Evolutionary conservation across 306 rosid genomes (phyloP).

Genomic region (Cyclanthera cordifolia): DNA sequence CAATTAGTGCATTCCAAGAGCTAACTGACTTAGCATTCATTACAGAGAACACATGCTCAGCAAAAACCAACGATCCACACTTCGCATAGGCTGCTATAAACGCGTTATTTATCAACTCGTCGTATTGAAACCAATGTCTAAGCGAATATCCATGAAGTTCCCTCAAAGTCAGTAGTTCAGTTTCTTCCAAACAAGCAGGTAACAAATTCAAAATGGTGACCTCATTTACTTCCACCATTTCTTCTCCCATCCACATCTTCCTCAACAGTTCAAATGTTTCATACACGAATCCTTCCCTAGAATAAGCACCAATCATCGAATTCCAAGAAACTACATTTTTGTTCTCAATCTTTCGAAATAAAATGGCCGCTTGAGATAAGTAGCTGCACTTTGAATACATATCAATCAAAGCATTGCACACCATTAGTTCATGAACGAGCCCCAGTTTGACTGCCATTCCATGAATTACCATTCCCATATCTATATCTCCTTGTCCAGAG

Average conservation of each 20-base stretch:
- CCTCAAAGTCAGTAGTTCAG: slow-evolving; percentile 39
- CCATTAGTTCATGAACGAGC: slow-evolving; percentile 35
- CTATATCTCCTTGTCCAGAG: slow-evolving; percentile 33
- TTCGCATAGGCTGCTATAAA: slow-evolving; percentile 58
- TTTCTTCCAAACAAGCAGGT: slow-evolving; percentile 44
- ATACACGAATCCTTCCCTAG: slow-evolving; percentile 41
- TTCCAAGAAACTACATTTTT: slow-evolving; percentile 76
- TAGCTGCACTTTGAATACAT: slow-evolving; percentile 70
- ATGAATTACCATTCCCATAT: slow-evolving; percentile 55
- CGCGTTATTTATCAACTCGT: slow-evolving; percentile 57
- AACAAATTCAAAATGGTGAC: slow-evolving; percentile 60
- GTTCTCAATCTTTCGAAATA: slow-evolving; percentile 37
- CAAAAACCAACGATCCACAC: slow-evolving; percentile 41
- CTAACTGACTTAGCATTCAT: slow-evolving; percentile 43
- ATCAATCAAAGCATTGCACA: slow-evolving; percentile 53
- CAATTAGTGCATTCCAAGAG: slow-evolving; percentile 76
- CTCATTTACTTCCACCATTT: slow-evolving; percentile 36
- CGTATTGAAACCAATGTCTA: slow-evolving; percentile 36
- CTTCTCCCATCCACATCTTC: slow-evolving; percentile 41
- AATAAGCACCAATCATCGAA: slow-evolving; percentile 51
- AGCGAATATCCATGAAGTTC: slow-evolving; percentile 58
- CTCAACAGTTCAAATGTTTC: slow-evolving; percentile 41
- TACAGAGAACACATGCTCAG: slow-evolving; percentile 43
- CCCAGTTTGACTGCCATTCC: slow-evolving; percentile 58
- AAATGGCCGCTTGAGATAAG: slow-evolving; percentile 27